phyloP scores from a whole-genome alignment of 176 grass and related monocot species.

The Eleusine coracana region DNA sequence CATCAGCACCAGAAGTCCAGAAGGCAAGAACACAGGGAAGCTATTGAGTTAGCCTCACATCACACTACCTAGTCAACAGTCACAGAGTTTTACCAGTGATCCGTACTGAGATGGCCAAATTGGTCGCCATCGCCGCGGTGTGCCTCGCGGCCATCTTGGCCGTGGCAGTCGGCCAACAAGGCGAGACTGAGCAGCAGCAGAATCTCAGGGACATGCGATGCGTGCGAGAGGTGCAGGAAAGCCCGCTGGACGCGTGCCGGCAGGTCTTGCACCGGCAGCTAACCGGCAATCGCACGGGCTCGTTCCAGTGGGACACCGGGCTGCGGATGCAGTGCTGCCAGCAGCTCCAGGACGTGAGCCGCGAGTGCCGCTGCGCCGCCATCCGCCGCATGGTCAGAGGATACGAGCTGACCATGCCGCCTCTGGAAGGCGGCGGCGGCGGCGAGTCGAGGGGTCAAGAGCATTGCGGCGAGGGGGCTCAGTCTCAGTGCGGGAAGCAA shows the following conservation, averaged over 20 bases:
- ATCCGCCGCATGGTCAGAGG: constrained; percentile 44
- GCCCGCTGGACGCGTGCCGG: constrained; percentile 41
- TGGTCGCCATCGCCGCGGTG: constrained; percentile 9
- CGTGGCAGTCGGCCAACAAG: constrained; percentile 2
- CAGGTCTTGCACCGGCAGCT: constrained; percentile 34
- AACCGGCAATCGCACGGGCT: neutral
- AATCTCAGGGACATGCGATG: constrained; percentile 31
- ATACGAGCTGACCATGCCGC: constrained; percentile 40
- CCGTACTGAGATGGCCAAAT: constrained; percentile 23
- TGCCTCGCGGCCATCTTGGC: constrained; percentile 34
- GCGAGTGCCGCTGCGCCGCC: neutral
- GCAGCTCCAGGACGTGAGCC: constrained; percentile 42
- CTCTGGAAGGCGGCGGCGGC: neutral
- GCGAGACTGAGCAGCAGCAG: constrained; percentile 5
- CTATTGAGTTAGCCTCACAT: neutral
- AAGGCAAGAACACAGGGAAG: neutral
- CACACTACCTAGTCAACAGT: neutral
- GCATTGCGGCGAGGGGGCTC: neutral
- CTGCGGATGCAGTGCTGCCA: constrained; percentile 47
- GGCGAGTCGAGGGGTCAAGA: neutral
- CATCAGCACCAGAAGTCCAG: neutral
- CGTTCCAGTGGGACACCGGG: constrained; percentile 5
- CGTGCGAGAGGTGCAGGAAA: constrained; percentile 39
- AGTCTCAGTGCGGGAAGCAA: neutral
- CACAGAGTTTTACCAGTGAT: neutral